Base-by-base conservation (phyloP, 139 green algal genomes). In the Edaphochlamys debaryana region DNA sequence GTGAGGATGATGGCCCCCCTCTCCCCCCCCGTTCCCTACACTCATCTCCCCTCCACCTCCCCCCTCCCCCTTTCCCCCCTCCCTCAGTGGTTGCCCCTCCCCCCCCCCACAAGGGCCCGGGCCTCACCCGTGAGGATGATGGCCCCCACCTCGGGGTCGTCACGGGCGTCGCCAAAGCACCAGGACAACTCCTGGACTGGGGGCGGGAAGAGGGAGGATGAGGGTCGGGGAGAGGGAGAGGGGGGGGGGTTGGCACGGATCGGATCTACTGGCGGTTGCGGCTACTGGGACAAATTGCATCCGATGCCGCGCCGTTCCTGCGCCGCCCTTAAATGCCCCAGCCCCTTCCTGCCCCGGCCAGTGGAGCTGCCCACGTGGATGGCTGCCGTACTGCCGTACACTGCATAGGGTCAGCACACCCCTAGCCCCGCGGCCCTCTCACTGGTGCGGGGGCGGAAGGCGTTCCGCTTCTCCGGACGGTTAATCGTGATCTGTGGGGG, bases 401-500 rank as follows among this genome's bases (percentile, higher is more conserved):
- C n/a, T n/a, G n/a, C n/a, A n/a, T n/a, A n/a, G n/a, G n/a, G n/a
- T n/a, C n/a, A n/a, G n/a, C n/a, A n/a, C n/a, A n/a, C n/a, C n/a
- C n/a, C n/a, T n/a, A n/a, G n/a, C n/a, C n/a, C n/a, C n/a, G n/a
- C n/a, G n/a, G n/a, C n/a, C n/a, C n/a, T n/a, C n/a, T 40, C 34
- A 96, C 94, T 89, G 78, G 97, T 99, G 41, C 89, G 87, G 4
- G 97, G 97, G 4, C 89, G 95, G 91, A 99, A 99, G 2, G 97
- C 97, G 72, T 99, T 99, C 29, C 96, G 86, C 75, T 93, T 94
- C 25, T 98, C 81, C 25, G 97, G 97, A 2, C 97, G 83, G 82
- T 99, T 98, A 85, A 99, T 99, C 38, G 92, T 98, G 29, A 99
- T 97, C 94, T 98, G 94, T 82, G 85, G 20, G 34, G 69, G n/a